Evolutionary conservation across 75 land plant genomes (phyloP).

Genomic region (Pinus taeda): DNA sequence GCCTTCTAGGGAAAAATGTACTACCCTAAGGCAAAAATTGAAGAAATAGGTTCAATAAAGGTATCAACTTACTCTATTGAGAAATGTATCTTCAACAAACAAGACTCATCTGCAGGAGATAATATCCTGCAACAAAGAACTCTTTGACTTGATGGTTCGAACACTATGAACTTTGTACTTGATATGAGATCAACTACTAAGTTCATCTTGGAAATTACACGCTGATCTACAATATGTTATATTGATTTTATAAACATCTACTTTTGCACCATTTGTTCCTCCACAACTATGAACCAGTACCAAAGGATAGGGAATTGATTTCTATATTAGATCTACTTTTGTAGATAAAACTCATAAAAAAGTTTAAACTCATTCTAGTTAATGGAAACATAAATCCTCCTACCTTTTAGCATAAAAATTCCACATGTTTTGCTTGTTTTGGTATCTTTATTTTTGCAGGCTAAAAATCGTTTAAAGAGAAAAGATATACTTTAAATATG

Average conservation of each 20-base stretch:
- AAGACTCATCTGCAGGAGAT: slow-evolving; percentile 18
- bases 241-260: neutral
- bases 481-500: too few species aligned
- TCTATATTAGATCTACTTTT: too few species aligned
- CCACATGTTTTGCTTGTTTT: too few species aligned
- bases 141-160: neutral
- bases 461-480: too few species aligned
- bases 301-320: slow-evolving; percentile 18
- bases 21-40: neutral
- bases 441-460: too few species aligned
- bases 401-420: too few species aligned
- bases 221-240: neutral
- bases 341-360: too few species aligned
- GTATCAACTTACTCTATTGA: slow-evolving; percentile 32
- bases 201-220: neutral
- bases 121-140: neutral
- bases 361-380: too few species aligned
- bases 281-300: slow-evolving; percentile 6
- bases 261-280: neutral
- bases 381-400: too few species aligned
- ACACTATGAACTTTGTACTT: neutral
- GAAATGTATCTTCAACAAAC: slow-evolving; percentile 39
- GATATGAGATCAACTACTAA: neutral
- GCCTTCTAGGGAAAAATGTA: neutral
- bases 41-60: too few species aligned